Percentiles rank a stretch among this genome's conserved stretches.
phyloP scores from a whole-genome alignment of 2,329 filamentous ascomycete species.

The Aspergillus hortae region DNA sequence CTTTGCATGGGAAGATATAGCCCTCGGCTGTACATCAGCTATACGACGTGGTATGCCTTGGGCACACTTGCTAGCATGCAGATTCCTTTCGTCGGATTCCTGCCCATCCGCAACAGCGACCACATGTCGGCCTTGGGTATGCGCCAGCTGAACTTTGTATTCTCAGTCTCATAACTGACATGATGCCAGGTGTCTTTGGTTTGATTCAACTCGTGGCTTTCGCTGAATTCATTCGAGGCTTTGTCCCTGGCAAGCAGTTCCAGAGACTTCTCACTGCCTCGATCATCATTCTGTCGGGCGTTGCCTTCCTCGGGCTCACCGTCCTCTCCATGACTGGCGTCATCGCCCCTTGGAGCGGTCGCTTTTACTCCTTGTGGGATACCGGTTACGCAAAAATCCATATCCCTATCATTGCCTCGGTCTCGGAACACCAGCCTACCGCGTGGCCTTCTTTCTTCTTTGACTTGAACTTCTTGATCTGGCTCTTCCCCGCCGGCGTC shows the following conservation, averaged over 20 bases:
- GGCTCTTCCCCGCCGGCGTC: slow-evolving; percentile 97
- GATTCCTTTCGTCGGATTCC: slow-evolving; percentile 96
- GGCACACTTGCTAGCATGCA: slow-evolving; percentile 98
- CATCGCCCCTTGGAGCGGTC: slow-evolving; percentile 95
- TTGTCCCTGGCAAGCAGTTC: slow-evolving; percentile 89
- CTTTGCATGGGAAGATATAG: slow-evolving; percentile 97
- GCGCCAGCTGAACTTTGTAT: slow-evolving; percentile 24
- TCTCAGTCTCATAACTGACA: slow-evolving; percentile 17
- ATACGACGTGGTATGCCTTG: slow-evolving; percentile 96
- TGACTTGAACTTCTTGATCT: slow-evolving; percentile 95
- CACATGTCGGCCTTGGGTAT: slow-evolving; percentile 94
- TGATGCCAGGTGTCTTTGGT: slow-evolving; percentile 75
- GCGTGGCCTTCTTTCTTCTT: slow-evolving; percentile 99
- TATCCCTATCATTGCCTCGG: slow-evolving; percentile 99
- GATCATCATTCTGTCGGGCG: slow-evolving; percentile 68
- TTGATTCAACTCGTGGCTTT: slow-evolving; percentile 91
- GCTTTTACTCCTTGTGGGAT: slow-evolving; percentile 99
- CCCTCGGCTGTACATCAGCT: slow-evolving; percentile 88
- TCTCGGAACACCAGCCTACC: slow-evolving; percentile 97
- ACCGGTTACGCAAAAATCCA: slow-evolving; percentile 98
- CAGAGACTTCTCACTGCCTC: slow-evolving; percentile 79
- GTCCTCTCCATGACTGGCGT: slow-evolving; percentile 79
- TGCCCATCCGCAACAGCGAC: slow-evolving; percentile 94
- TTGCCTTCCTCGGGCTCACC: slow-evolving; percentile 74
- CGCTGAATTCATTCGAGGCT: slow-evolving; percentile 83